Conservation (phyloP, 495 filamentous ascomycete genomes). For the Chaetomium tenue region DNA sequence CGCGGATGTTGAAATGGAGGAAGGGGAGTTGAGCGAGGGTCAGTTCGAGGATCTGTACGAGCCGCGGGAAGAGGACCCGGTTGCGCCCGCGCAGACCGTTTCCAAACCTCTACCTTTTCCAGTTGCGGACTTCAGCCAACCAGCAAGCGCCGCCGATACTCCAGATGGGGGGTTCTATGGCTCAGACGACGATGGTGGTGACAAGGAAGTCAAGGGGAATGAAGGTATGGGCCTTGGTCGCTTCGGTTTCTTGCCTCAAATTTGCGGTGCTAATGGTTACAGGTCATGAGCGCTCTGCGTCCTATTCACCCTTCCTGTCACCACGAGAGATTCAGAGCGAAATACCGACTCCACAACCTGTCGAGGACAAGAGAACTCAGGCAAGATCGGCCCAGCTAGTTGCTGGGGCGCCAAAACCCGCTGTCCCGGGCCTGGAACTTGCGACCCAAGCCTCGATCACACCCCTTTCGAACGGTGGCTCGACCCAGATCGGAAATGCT, state of each 20-base stretch:
- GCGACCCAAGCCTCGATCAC: not conserved
- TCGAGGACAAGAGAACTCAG: not conserved
- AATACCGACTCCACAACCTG: conserved; percentile 20
- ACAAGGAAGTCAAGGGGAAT: conserved; percentile 2
- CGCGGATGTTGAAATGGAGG: conserved; percentile 52
- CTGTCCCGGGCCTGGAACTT: conserved; percentile 15
- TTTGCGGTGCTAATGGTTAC: conserved; percentile 2
- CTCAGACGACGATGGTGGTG: conserved; percentile 33
- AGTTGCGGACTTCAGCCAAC: conserved; percentile 16
- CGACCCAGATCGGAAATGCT: not conserved
- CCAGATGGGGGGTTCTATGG: conserved; percentile 35
- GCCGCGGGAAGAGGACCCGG: conserved; percentile 28
- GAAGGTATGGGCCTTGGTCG: conserved; percentile 4
- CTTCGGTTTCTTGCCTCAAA: not conserved
- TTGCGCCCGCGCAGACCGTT: conserved; percentile 6
- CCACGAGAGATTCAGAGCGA: conserved; percentile 44
- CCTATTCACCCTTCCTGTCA: conserved; percentile 54
- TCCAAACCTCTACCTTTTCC: conserved; percentile 13
- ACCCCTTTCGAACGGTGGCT: not conserved
- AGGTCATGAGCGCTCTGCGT: conserved; percentile 47
- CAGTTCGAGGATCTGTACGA: conserved; percentile 54
- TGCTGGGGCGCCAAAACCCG: not conserved
- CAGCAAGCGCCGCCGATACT: conserved; percentile 30
- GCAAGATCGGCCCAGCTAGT: not conserved
- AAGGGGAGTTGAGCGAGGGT: conserved; percentile 71